A percentile compares a stretch with the other conserved stretches of the same genome.
These are phyloP conservation scores for Eucalyptus decipiens DNA, from an alignment of 345 rosid genomes.

Conservation along the genomic window DNA sequence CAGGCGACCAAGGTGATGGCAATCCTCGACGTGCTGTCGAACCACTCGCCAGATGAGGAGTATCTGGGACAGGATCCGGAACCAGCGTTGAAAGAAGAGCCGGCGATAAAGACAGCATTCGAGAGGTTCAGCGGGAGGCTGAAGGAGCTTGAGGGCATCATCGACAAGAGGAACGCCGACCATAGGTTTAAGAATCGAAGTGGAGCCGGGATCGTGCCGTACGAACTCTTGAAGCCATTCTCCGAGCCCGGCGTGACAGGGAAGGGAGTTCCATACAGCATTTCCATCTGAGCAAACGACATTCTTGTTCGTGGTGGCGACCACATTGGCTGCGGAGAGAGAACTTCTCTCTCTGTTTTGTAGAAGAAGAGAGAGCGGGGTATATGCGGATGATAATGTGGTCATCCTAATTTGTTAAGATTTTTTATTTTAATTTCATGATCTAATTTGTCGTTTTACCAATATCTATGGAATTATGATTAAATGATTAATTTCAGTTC, in stretches of 20 bases:
- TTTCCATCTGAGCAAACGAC: conserved; percentile 13
- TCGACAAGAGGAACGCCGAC: conserved; percentile 20
- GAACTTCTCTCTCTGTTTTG: background rate
- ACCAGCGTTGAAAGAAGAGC: conserved; percentile 14
- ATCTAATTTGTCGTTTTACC: background rate
- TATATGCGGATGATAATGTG: background rate
- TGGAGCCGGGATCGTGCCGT: conserved; percentile 36
- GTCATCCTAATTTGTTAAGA: background rate
- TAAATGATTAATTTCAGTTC: background rate
- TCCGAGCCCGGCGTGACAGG: conserved; percentile 37
- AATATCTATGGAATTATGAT: background rate
- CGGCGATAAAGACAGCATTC: conserved; percentile 15
- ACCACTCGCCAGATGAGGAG: conserved; percentile 48
- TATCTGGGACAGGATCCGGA: conserved; percentile 25
- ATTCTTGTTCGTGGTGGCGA: background rate
- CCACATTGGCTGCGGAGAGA: background rate
- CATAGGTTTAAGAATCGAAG: conserved; percentile 9
- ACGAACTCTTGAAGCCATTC: conserved; percentile 34
- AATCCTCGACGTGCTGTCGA: conserved; percentile 23
- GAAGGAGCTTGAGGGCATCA: conserved; percentile 20
- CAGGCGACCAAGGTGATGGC: conserved; percentile 40
- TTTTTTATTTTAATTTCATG: background rate
- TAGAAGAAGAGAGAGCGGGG: background rate
- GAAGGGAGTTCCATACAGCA: conserved; percentile 36
- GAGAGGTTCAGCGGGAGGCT: conserved; percentile 16